These are phyloP conservation scores for Ophiosphaerella herpotricha DNA, from an alignment of 2,329 filamentous ascomycete genomes.

Conservation along the genomic window DNA sequence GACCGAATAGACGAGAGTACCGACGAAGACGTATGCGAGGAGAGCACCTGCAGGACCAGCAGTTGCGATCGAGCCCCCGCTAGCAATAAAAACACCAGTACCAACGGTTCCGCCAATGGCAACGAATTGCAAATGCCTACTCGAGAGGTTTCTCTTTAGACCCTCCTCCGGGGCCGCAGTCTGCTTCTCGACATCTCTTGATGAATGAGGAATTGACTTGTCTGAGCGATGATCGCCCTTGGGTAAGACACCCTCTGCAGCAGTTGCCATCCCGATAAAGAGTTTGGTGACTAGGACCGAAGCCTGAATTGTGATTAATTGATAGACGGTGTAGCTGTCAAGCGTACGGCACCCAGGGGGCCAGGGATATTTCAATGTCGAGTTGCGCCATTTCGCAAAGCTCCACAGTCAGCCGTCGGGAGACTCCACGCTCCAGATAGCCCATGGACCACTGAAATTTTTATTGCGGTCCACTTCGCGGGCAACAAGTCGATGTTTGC, in stretches of 20 bases:
- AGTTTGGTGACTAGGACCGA: constrained; percentile 10
- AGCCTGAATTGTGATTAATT: constrained; percentile 15
- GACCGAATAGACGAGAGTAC: constrained; percentile 73
- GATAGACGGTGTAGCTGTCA: constrained; percentile 14
- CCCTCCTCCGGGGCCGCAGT: constrained; percentile 24
- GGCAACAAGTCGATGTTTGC: constrained; percentile 18
- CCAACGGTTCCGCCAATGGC: constrained; percentile 53
- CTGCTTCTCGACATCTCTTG: constrained; percentile 46
- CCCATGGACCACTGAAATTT: constrained; percentile 33
- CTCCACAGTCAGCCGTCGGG: constrained; percentile 29
- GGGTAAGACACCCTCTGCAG: constrained; percentile 28
- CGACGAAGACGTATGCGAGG: constrained; percentile 58
- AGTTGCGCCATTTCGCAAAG: constrained; percentile 24
- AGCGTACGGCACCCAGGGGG: constrained; percentile 17
- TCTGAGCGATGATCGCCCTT: constrained; percentile 36
- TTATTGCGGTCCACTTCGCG: constrained; percentile 39
- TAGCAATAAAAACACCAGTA: constrained; percentile 60
- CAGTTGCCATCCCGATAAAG: constrained; percentile 25
- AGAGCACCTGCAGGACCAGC: constrained; percentile 56
- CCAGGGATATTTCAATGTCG: constrained; percentile 28
- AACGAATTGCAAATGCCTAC: constrained; percentile 46
- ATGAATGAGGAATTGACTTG: constrained; percentile 36
- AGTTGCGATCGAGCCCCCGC: constrained; percentile 52
- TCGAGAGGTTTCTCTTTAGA: constrained; percentile 44
- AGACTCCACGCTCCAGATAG: constrained; percentile 32